Base-by-base conservation (phyloP, 164 flowering plant genomes). In the Dillenia turbinata region DNA sequence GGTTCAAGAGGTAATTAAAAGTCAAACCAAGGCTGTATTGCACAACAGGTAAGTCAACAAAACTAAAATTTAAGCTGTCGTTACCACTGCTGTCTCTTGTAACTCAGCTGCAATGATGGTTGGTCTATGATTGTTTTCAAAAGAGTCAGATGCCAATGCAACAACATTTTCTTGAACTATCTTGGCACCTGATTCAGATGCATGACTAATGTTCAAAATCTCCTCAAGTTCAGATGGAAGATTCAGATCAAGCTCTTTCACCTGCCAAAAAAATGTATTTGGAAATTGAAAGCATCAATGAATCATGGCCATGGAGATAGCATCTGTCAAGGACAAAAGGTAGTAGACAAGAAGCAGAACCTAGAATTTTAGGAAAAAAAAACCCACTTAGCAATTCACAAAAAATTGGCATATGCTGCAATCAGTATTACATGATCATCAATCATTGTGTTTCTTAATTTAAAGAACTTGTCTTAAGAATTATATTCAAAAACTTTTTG, bases 211-310 rank as follows among this genome's bases (percentile, higher is more conserved):
- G 17, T 76, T 63, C 44, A 85, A 60, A 61, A 81, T 49, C 56
- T 82, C 88, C 67, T 82, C 89, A 56, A 85, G 65, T 8, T 80
- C 77, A 48, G 79, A 57, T 51, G 89, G 89, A 66, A 90, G 81
- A 65, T 79, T 74, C 49, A 15, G 80, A 67, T 90, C 98, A 60
- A 93, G 88, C 69, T 83, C 67, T 70, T 85, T 86, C 66, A 77
- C 65, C 97, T 93, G 83, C 63, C 49, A 71, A 52, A 54, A 70
- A 14, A 13, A 67, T 52, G 26, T 13, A 46, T 64, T 24, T 70
- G 22, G 63, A 56, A 59, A 14, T 50, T 57, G n/a, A 40, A 56
- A 17, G 13, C 1, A 26, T 26, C 33, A 26, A 26, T 26, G 33
- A 26, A 2, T 2, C 5, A 26, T 26, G 33, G 33, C 33, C 33